Base-by-base conservation (phyloP, 768 basidiomycete species). In the Lactarius sp. region DNA sequence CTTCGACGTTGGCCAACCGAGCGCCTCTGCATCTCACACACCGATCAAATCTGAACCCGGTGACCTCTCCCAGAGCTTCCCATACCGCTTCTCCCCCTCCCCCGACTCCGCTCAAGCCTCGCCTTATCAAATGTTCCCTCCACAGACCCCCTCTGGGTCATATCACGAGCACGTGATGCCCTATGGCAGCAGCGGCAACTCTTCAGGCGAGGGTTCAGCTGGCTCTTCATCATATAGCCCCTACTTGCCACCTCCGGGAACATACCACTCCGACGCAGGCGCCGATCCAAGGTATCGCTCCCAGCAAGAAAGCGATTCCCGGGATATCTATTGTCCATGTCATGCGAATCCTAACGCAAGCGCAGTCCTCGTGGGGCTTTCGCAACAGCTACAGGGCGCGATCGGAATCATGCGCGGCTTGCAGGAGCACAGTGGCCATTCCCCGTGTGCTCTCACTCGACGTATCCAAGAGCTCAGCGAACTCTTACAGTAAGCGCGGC, bases 11-110 rank as follows among this genome's bases (percentile, higher is more conserved):
- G 60, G 70, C 61, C 68, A 61, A 67, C 66, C 58, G 46, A 68
- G 20, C 44, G 47, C 51, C 53, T 65, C 67, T 5, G 41, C 67
- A 4, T 75, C 83, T 47, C 76, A 85, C 68, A 81, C 81, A 66
- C 84, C 84, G 60, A 86, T 87, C 74, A 88, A 68, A 56, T 63
- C 68, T 14, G 68, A 68, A 56, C 68, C 62, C 8, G 66, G 65
- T 20, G 66, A 62, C 51, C 56, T 59, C 46, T 60, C 46, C 22
- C 70, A 62, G 27, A 59, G 33, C 50, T 70, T 67, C 61, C 68
- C 66, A n/a, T 69, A 70, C 42, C 69, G 69, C 39, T 66, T 70
- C 52, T 68, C 69, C 27, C 68, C 69, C 12, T 69, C 69, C 18
- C 69, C 69, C 5, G 67, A 68, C 54, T 68, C 69, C 9, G 56